Evolutionary conservation across 140 eudicot species (phyloP).

Genomic region (Ambrosia hybrid): DNA sequence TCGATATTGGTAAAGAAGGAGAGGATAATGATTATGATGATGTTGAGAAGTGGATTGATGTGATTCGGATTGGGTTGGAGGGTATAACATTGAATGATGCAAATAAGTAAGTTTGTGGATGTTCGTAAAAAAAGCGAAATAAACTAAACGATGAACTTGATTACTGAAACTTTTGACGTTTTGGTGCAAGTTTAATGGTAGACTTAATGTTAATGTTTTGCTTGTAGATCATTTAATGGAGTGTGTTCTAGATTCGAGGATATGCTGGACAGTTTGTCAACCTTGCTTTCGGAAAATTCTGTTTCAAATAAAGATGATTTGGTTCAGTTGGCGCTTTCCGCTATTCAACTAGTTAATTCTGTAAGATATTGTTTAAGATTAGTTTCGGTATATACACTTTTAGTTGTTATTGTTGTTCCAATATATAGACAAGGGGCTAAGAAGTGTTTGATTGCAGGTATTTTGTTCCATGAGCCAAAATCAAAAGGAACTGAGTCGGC

Average conservation of each 20-base stretch:
- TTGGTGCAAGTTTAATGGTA: conserved; percentile 13
- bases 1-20: background rate
- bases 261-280: conserved; percentile 46
- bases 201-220: conserved; percentile 19
- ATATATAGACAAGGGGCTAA: background rate
- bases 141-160: conserved; percentile 2
- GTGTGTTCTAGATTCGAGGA: conserved; percentile 56
- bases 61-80: conserved; percentile 49
- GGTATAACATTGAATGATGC: conserved; percentile 49
- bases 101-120: conserved; percentile 51
- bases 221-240: conserved; percentile 54
- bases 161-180: background rate
- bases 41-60: conserved; percentile 37
- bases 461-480: conserved; percentile 56
- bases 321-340: conserved; percentile 48
- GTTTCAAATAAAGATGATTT: conserved; percentile 52
- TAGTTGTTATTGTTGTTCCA: background rate
- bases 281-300: conserved; percentile 38
- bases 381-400: background rate
- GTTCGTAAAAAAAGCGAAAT: background rate
- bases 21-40: conserved; percentile 10
- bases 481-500: conserved; percentile 53
- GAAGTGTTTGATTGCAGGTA: conserved; percentile 46
- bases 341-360: conserved; percentile 51
- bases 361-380: conserved; percentile 42